phyloP scores from a whole-genome alignment of 2,329 filamentous ascomycete genomes.

The Alternaria hordeiaustralica region DNA sequence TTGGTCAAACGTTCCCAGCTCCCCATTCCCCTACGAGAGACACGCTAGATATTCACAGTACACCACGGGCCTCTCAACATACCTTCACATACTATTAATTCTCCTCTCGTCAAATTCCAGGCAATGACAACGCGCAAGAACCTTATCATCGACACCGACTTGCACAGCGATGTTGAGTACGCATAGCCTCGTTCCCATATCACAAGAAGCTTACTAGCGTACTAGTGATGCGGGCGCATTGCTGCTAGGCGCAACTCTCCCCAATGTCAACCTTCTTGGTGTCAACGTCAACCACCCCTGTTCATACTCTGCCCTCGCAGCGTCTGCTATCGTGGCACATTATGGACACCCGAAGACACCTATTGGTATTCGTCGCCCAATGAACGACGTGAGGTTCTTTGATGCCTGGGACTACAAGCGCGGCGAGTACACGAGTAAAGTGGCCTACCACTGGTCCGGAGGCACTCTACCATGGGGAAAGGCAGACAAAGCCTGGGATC shows the following conservation, averaged over 20 bases:
- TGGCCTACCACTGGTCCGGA: conserved; percentile 4
- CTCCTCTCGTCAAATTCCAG: background rate
- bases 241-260: background rate
- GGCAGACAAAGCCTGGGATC: background rate
- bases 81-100: background rate
- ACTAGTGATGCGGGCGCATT: background rate
- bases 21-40: background rate
- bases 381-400: background rate
- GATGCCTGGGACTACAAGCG: background rate
- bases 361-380: background rate
- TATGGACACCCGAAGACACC: background rate
- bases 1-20: background rate
- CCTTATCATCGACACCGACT: background rate
- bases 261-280: background rate
- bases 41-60: background rate
- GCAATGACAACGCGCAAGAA: background rate
- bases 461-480: background rate
- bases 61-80: background rate
- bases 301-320: background rate
- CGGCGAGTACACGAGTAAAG: background rate
- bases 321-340: background rate
- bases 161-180: background rate
- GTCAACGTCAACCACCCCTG: background rate
- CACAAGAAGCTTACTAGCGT: background rate
- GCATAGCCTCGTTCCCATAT: background rate